Evolutionary conservation across 495 filamentous ascomycete species (phyloP).

Genomic region (Clohesyomyces aquaticus): DNA sequence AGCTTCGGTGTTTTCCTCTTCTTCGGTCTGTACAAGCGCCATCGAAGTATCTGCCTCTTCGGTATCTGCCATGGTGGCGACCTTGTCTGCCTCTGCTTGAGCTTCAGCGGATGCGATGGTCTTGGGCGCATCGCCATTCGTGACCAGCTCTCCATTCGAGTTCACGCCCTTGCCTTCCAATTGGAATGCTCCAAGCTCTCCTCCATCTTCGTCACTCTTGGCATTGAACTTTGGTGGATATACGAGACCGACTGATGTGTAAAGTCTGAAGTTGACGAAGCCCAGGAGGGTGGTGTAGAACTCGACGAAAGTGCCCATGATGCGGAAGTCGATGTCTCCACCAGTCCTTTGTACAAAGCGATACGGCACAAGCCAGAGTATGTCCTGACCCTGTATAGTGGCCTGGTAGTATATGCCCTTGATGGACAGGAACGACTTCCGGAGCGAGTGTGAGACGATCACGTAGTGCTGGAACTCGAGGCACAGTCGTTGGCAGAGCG

Average conservation of each 20-base stretch:
- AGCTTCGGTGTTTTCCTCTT: constrained; percentile 58
- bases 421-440: constrained; percentile 95
- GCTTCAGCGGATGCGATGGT: constrained; percentile 35
- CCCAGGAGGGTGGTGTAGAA: constrained; percentile 96
- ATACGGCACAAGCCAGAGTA: constrained; percentile 96
- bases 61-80: constrained; percentile 43
- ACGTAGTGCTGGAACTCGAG: constrained; percentile 97
- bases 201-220: constrained; percentile 82
- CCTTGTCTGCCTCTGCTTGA: constrained; percentile 47
- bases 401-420: constrained; percentile 99
- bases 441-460: constrained; percentile 83
- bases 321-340: constrained; percentile 93
- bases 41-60: constrained; percentile 39
- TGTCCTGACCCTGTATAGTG: constrained; percentile 96
- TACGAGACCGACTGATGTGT: constrained; percentile 84
- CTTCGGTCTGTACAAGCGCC: constrained; percentile 51
- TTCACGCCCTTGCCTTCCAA: constrained; percentile 72
- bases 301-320: constrained; percentile 98
- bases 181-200: constrained; percentile 88
- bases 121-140: constrained; percentile 40
- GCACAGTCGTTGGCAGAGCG: constrained; percentile 85
- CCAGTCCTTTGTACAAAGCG: constrained; percentile 92
- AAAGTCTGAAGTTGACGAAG: constrained; percentile 93
- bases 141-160: constrained; percentile 5
- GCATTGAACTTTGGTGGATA: constrained; percentile 95